phyloP scores from a whole-genome alignment of 1,139 yeast genomes.

The Candida sanyaensis region DNA sequence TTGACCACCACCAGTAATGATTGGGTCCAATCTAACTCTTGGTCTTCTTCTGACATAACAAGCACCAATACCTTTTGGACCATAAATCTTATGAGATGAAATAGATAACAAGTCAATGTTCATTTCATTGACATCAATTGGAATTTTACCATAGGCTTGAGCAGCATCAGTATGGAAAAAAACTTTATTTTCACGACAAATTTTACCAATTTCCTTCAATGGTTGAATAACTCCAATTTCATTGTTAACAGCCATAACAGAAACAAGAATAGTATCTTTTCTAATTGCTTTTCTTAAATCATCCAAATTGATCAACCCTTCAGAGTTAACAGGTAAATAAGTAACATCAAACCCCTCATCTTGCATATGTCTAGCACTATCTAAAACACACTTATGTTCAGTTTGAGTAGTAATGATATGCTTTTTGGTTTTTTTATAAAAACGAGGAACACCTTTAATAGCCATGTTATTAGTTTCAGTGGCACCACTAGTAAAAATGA shows the following conservation, averaged over 20 bases:
- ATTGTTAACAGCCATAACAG: constrained; percentile 97
- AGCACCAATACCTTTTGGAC: constrained; percentile 98
- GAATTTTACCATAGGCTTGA: constrained; percentile 94
- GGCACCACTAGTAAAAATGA: constrained; percentile 96
- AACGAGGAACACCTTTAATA: constrained; percentile 92
- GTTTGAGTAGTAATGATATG: constrained; percentile 96
- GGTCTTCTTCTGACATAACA: constrained; percentile 96
- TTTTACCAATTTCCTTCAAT: constrained; percentile 84
- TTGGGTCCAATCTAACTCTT: constrained; percentile 93
- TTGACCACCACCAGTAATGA: constrained; percentile 98
- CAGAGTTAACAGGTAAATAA: constrained; percentile 77
- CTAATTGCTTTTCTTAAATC: constrained; percentile 82
- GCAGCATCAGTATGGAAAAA: constrained; percentile 99
- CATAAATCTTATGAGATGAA: constrained; percentile 95
- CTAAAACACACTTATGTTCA: constrained; percentile 97
- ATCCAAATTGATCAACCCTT: constrained; percentile 80
- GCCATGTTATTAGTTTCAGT: constrained; percentile 96
- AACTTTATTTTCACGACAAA: constrained; percentile 84
- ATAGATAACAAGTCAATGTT: constrained; percentile 92
- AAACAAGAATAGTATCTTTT: constrained; percentile 87
- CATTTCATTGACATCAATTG: constrained; percentile 89
- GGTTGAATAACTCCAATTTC: constrained; percentile 99
- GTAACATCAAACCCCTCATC: constrained; percentile 98
- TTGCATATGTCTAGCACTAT: constrained; percentile 91
- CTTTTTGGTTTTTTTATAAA: constrained; percentile 83